phyloP scores from a whole-genome alignment of 1,139 yeast species.

The Yamadazyma buinensis region DNA sequence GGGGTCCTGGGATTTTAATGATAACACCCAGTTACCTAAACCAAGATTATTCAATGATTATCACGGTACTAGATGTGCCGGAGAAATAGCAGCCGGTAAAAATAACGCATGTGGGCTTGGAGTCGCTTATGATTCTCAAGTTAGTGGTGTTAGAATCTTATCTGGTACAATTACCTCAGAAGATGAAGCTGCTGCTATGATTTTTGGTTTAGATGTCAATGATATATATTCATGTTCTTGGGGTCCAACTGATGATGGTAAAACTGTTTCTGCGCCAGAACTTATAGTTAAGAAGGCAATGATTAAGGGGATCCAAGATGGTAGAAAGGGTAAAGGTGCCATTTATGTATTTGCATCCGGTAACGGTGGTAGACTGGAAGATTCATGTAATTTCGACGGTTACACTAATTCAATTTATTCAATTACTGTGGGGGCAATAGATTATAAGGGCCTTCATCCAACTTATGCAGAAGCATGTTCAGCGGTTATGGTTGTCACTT shows the following conservation, averaged over 20 bases:
- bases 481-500: conserved; percentile 95
- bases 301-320: conserved; percentile 78
- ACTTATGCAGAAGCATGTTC: conserved; percentile 89
- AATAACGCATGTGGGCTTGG: conserved; percentile 93
- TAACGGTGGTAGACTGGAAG: conserved; percentile 80
- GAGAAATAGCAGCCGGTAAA: conserved; percentile 89
- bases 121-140: conserved; percentile 82
- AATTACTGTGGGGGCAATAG: conserved; percentile 93
- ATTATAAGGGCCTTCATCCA: conserved; percentile 81
- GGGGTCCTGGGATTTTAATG: conserved; percentile 92
- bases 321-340: conserved; percentile 79
- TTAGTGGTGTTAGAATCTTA: conserved; percentile 86
- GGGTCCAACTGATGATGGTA: conserved; percentile 98
- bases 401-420: conserved; percentile 95
- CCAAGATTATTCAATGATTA: conserved; percentile 82
- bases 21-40: conserved; percentile 66
- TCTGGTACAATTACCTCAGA: conserved; percentile 77
- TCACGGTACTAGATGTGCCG: conserved; percentile 98
- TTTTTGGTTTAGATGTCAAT: conserved; percentile 73
- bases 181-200: conserved; percentile 87
- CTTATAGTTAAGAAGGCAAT: conserved; percentile 74
- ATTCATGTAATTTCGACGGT: conserved; percentile 96
- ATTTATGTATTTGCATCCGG: conserved; percentile 96
- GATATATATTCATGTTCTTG: conserved; percentile 97
- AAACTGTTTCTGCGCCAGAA: conserved; percentile 82